Conservation (phyloP, 2,329 filamentous ascomycete species). For the Penicillium sp. region DNA sequence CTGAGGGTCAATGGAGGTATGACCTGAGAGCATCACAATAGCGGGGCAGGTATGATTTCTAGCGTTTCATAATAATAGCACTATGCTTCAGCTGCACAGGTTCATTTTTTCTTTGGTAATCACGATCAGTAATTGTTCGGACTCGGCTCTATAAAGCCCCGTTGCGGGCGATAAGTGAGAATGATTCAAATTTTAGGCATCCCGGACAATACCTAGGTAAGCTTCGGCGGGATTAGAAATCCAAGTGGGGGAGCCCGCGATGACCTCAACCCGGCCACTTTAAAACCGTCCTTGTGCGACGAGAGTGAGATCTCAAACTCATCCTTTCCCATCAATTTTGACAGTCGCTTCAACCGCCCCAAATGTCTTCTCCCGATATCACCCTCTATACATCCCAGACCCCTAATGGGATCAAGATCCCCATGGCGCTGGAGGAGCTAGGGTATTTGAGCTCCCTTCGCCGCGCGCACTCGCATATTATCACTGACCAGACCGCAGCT, state of each 20-base stretch:
- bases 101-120: no score
- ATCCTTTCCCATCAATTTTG: neutral
- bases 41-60: no score
- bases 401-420: constrained; percentile 87
- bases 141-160: no score
- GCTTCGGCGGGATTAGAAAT: constrained; percentile 16
- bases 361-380: constrained; percentile 58
- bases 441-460: constrained; percentile 47
- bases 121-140: no score
- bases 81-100: no score
- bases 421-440: constrained; percentile 81
- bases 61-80: no score
- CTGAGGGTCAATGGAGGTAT: constrained; percentile 47
- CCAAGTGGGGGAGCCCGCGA: constrained; percentile 7
- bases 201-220: neutral
- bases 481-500: constrained; percentile 30
- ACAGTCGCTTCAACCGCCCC: neutral
- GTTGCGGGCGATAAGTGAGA: no score
- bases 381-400: constrained; percentile 79
- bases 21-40: no score
- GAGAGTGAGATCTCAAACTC: neutral
- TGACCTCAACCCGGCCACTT: constrained; percentile 4
- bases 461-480: neutral
- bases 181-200: neutral
- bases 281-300: neutral